Conservation (phyloP, 2,329 filamentous ascomycete species). For the Dryadomyces quercivorus region DNA sequence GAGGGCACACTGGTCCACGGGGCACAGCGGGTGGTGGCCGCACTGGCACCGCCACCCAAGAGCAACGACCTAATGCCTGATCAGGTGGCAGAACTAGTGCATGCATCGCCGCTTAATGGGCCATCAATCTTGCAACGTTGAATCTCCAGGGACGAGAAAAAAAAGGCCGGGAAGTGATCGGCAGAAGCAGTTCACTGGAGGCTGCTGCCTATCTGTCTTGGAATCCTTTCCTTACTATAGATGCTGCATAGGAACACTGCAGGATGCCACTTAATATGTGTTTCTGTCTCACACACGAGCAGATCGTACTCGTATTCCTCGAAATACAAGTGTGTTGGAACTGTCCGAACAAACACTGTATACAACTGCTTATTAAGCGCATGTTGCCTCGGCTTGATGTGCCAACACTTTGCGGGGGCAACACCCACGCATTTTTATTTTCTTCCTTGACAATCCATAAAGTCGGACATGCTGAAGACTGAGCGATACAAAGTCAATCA, state of each 20-base stretch:
- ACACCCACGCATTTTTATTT: not conserved
- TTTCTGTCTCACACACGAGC: too few relatives aligned
- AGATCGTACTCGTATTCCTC: too few relatives aligned
- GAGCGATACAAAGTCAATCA: not conserved
- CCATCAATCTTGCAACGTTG: not conserved
- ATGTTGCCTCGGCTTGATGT: not conserved
- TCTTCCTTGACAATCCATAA: not conserved
- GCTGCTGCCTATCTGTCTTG: too few relatives aligned
- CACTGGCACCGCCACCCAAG: constrained; percentile 16
- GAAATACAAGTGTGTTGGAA: too few relatives aligned
- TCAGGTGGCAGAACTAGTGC: constrained; percentile 15
- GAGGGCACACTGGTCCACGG: constrained; percentile 49
- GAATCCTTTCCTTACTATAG: too few relatives aligned
- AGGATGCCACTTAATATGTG: too few relatives aligned
- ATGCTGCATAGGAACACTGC: too few relatives aligned
- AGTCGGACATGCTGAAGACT: not conserved
- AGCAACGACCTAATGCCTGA: not conserved
- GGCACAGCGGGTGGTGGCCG: constrained; percentile 30
- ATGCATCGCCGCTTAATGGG: not conserved
- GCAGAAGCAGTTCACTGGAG: too few relatives aligned
- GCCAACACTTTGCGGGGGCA: not conserved
- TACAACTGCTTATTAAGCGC: too few relatives aligned
- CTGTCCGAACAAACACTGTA: too few relatives aligned
- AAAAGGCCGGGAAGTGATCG: too few relatives aligned
- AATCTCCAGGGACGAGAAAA: too few relatives aligned